Conservation (phyloP, 805 yeast species). For the Ogataea kodamae region DNA sequence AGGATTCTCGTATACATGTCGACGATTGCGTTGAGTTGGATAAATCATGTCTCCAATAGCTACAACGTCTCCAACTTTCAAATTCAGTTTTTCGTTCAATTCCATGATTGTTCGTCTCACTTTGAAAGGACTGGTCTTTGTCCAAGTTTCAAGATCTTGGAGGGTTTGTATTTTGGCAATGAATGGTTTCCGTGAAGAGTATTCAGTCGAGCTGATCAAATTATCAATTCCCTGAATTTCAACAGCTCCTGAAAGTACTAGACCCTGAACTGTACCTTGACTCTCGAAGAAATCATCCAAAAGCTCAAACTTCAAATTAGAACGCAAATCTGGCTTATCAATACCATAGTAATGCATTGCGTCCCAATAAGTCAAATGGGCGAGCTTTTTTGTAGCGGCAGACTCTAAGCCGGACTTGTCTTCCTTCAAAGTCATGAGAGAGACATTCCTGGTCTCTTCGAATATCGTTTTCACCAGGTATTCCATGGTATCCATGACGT, state of each 20-base stretch:
- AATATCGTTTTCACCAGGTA: slow-evolving; percentile 53
- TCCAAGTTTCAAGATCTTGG: slow-evolving; percentile 44
- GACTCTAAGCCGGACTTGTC: slow-evolving; percentile 1
- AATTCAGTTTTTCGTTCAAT: slow-evolving; percentile 35
- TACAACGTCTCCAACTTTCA: slow-evolving; percentile 67
- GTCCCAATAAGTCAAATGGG: slow-evolving; percentile 57
- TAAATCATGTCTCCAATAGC: slow-evolving; percentile 57
- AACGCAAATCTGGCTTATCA: slow-evolving; percentile 91
- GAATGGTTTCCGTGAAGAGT: slow-evolving; percentile 56
- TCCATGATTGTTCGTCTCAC: slow-evolving; percentile 8
- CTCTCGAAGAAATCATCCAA: slow-evolving; percentile 40
- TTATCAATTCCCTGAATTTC: slow-evolving; percentile 35
- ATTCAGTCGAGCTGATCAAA: slow-evolving; percentile 39
- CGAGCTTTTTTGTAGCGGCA: slow-evolving; percentile 9
- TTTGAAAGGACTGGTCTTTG: slow-evolving; percentile 22
- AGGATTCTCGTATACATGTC: slow-evolving; percentile 75
- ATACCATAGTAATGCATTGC: slow-evolving; percentile 78
- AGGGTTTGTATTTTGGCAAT: slow-evolving; percentile 48
- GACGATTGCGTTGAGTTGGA: slow-evolving; percentile 1
- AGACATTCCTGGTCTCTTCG: slow-evolving; percentile 40
- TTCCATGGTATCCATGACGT: slow-evolving; percentile 66
- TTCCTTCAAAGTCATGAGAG: slow-evolving; percentile 21
- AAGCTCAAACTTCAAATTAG: slow-evolving; percentile 46
- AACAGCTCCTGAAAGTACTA: slow-evolving; percentile 55
- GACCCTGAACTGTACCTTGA: slow-evolving; percentile 50